Conservation (phyloP, 495 filamentous ascomycete species). For the Bombardia bombarda region DNA sequence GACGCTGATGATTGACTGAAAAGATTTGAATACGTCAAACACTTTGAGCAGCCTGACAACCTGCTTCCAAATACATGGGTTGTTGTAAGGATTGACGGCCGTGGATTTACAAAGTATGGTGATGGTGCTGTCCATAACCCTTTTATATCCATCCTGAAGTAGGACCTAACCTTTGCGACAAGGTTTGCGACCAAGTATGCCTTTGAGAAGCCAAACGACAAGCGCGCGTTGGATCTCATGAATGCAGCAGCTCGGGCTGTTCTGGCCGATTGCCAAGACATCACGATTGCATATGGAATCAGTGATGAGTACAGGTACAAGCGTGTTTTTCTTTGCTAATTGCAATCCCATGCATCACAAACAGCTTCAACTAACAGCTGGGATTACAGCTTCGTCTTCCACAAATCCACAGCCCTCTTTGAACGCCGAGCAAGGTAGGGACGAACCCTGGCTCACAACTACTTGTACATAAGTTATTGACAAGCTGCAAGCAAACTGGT, state of each 20-base stretch:
- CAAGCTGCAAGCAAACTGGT: slow-evolving; percentile 63
- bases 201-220: slow-evolving; percentile 90
- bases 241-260: slow-evolving; percentile 80
- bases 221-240: slow-evolving; percentile 82
- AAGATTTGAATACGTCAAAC: slow-evolving; percentile 85
- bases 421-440: slow-evolving; percentile 74
- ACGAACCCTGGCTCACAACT: not conserved
- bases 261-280: slow-evolving; percentile 75
- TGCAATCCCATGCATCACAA: too few relatives aligned
- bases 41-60: slow-evolving; percentile 72
- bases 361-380: too few relatives aligned
- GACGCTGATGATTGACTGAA: too few relatives aligned
- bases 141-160: not conserved
- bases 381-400: slow-evolving; percentile 88
- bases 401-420: slow-evolving; percentile 71
- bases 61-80: slow-evolving; percentile 90
- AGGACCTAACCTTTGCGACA: not conserved
- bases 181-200: slow-evolving; percentile 74
- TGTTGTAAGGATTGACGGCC: slow-evolving; percentile 84
- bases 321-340: not conserved
- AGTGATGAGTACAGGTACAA: slow-evolving; percentile 85
- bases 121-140: slow-evolving; percentile 6
- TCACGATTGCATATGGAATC: slow-evolving; percentile 81
- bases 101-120: slow-evolving; percentile 79
- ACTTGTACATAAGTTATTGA: slow-evolving; percentile 1